Percentiles rank a stretch among this genome's conserved stretches.
These are phyloP conservation scores for Paramecium pentaurelia DNA, from an alignment of 73 alveolate genomes.

Conservation along the genomic window DNA sequence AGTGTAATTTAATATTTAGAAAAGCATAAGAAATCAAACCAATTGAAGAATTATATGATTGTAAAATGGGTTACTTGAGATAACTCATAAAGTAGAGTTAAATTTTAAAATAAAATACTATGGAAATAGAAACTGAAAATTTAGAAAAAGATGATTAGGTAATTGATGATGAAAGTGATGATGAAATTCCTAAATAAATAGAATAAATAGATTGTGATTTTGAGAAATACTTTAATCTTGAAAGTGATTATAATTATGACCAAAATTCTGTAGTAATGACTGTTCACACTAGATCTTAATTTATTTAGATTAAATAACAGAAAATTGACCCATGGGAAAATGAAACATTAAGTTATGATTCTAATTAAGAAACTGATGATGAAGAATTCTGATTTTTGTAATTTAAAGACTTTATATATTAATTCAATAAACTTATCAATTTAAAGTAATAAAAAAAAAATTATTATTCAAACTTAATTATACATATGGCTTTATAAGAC, in stretches of 20 bases:
- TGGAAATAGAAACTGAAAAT: not conserved
- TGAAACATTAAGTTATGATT: not conserved
- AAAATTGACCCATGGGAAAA: not conserved
- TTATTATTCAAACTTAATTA: not conserved
- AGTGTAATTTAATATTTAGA: not conserved
- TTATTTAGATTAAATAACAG: not conserved
- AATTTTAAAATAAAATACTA: not conserved
- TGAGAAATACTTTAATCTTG: not conserved
- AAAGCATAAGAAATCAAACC: not conserved
- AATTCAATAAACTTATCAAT: not conserved
- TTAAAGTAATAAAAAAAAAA: not conserved
- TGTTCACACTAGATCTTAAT: not conserved
- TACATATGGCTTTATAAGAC: not conserved
- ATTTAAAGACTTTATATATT: not conserved
- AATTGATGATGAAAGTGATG: not conserved
- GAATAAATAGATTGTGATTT: not conserved
- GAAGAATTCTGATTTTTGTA: not conserved
- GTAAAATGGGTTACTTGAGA: conserved; percentile 40
- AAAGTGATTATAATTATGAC: not conserved
- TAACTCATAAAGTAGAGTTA: not conserved
- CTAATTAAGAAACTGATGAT: not conserved
- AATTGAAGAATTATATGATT: not conserved
- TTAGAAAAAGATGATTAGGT: not conserved
- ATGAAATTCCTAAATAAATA: not conserved
- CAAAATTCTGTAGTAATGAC: not conserved